Base-by-base conservation (phyloP, 139 green algal species). In the Tetratostichococcus sp. region DNA sequence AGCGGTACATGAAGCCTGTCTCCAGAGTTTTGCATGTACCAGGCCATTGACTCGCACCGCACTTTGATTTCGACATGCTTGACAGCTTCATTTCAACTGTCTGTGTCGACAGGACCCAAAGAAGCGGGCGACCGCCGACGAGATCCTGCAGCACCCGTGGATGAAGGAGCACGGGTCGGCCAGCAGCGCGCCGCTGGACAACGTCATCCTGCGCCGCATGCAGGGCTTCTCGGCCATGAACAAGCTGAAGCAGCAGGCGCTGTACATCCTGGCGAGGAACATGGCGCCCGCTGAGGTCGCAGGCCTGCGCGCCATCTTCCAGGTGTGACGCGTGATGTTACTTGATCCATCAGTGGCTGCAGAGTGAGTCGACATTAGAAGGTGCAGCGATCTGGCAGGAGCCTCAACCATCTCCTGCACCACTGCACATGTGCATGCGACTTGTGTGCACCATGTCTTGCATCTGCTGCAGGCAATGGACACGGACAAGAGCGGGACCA, bases 191-290 rank as follows among this genome's bases (percentile, higher is more conserved):
- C 85, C 89, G 31, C 76, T 94, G 35, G 90, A 96, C 76, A 87
- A 91, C 59, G 89, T 81, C 22, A 92, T 99, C 65, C 69, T 97
- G 25, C 86, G 81, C 30, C 89, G 94, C 70, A 89, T 99, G 73
- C 88, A 90, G 57, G 86, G 91, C 33, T 99, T 99, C 87, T 87
- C 89, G n/a, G 83, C 65, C 70, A 95, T 97, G 88, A 98, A 98
- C 89, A 93, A 94, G 75, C 86, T 99, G 42, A 98, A 98, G 87
- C 97, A 97, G 79, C 85, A 96, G 84, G 96, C 96, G 0, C 83
- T 99, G 73, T 91, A 95, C 82, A 79, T 96, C 62, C 96, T 98
- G 35, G 94, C 94, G 0, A 75, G 79, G 1, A 88, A 83, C 73
- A 86, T 98, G 84, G 89, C 94, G 1, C 79, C 88, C 34, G 89